Percentiles rank a stretch among this genome's conserved stretches.
These are phyloP conservation scores for Monilinia laxa DNA, from an alignment of 2,329 filamentous ascomycete genomes.

Conservation along the genomic window DNA sequence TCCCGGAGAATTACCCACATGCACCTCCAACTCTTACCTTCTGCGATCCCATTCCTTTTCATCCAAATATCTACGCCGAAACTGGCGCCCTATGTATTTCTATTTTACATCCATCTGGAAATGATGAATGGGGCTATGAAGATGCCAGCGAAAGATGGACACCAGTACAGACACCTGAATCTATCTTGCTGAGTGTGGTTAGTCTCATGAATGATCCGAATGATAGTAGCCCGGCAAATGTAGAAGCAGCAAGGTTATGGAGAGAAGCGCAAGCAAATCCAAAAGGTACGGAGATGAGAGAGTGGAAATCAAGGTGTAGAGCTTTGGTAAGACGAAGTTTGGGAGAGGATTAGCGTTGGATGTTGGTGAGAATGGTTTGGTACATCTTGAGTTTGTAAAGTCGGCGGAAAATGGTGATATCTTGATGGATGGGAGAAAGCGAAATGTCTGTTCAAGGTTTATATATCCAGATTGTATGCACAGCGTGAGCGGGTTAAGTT, in stretches of 20 bases:
- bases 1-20: constrained; percentile 83
- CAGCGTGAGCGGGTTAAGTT: not conserved
- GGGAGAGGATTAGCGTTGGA: constrained; percentile 60
- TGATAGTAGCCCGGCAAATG: constrained; percentile 91
- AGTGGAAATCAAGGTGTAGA: constrained; percentile 77
- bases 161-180: constrained; percentile 92
- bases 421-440: not conserved
- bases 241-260: constrained; percentile 87
- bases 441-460: not conserved
- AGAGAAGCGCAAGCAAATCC: constrained; percentile 62
- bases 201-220: constrained; percentile 91
- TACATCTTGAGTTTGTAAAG: not conserved
- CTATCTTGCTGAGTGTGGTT: constrained; percentile 88
- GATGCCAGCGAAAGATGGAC: constrained; percentile 86
- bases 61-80: constrained; percentile 83
- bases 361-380: not conserved
- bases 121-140: constrained; percentile 94
- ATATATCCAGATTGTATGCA: not conserved
- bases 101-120: constrained; percentile 91
- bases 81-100: constrained; percentile 92
- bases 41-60: constrained; percentile 78
- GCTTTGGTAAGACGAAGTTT: constrained; percentile 78
- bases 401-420: not conserved
- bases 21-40: constrained; percentile 89
- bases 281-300: constrained; percentile 48